These are phyloP conservation scores for Rhododendron kiyosumense DNA, from an alignment of 148 eudicot genomes.

Conservation along the genomic window DNA sequence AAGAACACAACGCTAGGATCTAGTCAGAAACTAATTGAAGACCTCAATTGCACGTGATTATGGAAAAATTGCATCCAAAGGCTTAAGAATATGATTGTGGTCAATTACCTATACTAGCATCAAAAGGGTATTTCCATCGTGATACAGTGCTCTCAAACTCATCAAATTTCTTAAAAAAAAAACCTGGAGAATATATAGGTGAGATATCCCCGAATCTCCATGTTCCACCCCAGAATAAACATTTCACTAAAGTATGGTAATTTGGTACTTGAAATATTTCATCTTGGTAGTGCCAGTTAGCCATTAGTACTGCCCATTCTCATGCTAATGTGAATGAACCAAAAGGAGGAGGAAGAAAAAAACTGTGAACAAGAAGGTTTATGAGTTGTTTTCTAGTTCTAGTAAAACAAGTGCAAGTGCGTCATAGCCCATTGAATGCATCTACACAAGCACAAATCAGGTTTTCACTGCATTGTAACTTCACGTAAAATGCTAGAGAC, in stretches of 20 bases:
- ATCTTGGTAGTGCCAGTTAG: neutral
- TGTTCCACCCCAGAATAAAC: neutral
- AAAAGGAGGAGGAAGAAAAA: neutral
- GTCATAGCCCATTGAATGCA: neutral
- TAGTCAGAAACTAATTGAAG: neutral
- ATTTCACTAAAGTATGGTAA: neutral
- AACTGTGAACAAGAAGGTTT: neutral
- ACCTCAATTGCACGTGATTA: neutral
- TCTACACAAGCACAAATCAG: neutral
- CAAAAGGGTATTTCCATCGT: neutral
- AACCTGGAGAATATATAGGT: neutral
- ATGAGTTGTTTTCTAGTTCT: neutral
- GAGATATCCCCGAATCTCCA: neutral
- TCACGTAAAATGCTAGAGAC: neutral
- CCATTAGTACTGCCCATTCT: neutral
- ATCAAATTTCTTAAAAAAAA: neutral
- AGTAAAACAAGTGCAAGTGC: neutral
- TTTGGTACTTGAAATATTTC: neutral
- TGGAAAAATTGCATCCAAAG: neutral
- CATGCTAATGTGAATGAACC: neutral
- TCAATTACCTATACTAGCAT: neutral
- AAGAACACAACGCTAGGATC: neutral
- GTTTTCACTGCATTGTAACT: neutral
- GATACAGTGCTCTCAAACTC: neutral
- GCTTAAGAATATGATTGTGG: neutral